These are phyloP conservation scores for Thymus mandschuricus DNA, from an alignment of 257 asterid genomes.

Conservation along the genomic window DNA sequence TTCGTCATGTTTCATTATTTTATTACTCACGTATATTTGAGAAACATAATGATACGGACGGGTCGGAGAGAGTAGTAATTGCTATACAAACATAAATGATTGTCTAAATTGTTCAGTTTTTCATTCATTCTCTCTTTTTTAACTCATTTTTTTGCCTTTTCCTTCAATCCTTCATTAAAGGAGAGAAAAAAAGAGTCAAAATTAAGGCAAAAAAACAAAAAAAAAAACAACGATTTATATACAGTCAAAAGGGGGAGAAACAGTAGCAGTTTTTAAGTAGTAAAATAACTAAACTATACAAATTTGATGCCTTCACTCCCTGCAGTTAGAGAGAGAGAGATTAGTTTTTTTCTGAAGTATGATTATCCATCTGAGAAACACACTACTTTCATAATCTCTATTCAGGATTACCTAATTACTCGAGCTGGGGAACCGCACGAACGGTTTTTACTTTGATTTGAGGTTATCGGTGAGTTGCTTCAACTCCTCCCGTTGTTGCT, in stretches of 20 bases:
- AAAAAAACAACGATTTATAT: neutral
- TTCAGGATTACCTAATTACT: neutral
- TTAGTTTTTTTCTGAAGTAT: neutral
- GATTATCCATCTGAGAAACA: neutral
- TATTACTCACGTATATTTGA: no score
- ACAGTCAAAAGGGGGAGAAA: neutral
- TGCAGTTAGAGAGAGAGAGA: neutral
- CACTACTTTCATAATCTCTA: neutral
- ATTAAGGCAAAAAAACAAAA: no score
- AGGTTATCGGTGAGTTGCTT: conserved; percentile 33
- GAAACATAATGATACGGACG: no score
- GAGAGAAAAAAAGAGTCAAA: neutral
- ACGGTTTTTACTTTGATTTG: conserved; percentile 34
- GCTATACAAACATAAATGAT: no score
- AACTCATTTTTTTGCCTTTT: neutral
- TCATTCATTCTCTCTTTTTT: no score
- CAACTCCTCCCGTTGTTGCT: conserved; percentile 51
- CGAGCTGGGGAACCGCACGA: neutral
- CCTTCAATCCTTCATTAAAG: neutral
- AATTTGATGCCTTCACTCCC: neutral
- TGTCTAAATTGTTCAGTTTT: no score
- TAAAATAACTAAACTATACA: neutral
- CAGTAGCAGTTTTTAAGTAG: neutral
- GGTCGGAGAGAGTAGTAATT: no score
- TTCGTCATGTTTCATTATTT: no score